Evolutionary conservation across 2,329 filamentous ascomycete genomes (phyloP), one percentile per base, ranked within the genome.

Genomic region (Immersiporthe knoxdaviesiana): DNA sequence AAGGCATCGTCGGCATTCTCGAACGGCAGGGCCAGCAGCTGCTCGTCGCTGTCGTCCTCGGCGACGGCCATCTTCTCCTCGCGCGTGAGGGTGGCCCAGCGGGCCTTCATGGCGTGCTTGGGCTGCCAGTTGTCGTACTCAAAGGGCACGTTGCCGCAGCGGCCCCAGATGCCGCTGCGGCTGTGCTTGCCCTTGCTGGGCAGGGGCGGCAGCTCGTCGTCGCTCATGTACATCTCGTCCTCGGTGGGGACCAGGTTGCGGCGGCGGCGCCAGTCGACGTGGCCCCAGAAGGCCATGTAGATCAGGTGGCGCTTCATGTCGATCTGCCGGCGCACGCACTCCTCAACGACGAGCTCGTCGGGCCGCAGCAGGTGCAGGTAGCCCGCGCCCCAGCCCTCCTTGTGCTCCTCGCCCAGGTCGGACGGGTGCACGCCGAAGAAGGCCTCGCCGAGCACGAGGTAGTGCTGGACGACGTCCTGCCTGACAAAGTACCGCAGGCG

Each of bases 231-330:
- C 72, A 84, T 80, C 74, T 88, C 83, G 63, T 85, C 82, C 63
- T 82, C 77, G 12, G 78, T 81, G 2, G 87, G 85, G 0, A 84
- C 81, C 6, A 87, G 74, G 75, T 88, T 84, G 71, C 80, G 76
- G 63, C 86, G 83, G 1, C 82, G 87, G 5, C 76, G 63, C 65
- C 81, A 83, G 77, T 91, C 83, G 37, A 90, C 79, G 75, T 85
- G 85, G 0, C 91, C 91, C 82, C 87, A 92, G 21, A 87, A 71
- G 73, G 89, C 81, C 83, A 92, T 89, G 68, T 84, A 80, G 18
- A 84, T 73, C 61, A 89, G 81, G 73, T 86, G 82, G 16, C 80
- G 71, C 67, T 89, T 81, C n/a, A 92, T 76, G 30, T 82, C 72
- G 44, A 92, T 75, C 61, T 7, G 76, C 21, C 91, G 80, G 21